Evolutionary conservation across 495 filamentous ascomycete genomes (phyloP).

Genomic region (Rusavskia elegans): DNA sequence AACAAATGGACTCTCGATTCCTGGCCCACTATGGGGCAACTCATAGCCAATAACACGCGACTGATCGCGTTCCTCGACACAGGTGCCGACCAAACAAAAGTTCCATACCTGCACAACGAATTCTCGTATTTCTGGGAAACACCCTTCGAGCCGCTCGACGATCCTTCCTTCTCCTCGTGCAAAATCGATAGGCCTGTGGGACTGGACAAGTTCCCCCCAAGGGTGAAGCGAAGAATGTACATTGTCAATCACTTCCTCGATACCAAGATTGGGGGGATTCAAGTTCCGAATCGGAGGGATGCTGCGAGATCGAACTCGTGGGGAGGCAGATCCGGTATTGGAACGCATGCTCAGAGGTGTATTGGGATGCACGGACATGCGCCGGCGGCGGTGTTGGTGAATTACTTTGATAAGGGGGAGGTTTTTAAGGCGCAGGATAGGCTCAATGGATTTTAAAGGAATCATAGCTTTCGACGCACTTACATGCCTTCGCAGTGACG

Average conservation of each 20-base stretch:
- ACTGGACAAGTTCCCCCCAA: conserved; percentile 13
- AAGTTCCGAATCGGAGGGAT: conserved; percentile 36
- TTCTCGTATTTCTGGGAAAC: conserved; percentile 63
- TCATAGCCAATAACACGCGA: conserved; percentile 44
- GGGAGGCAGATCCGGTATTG: conserved; percentile 35
- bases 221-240: conserved; percentile 32
- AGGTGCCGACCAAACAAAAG: conserved; percentile 27
- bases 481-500: neutral
- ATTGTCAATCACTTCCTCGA: conserved; percentile 32
- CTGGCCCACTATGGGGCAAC: conserved; percentile 48
- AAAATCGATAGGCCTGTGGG: conserved; percentile 38
- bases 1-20: conserved; percentile 9
- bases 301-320: conserved; percentile 40
- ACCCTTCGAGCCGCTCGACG: conserved; percentile 42
- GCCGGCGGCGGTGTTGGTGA: conserved; percentile 45
- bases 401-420: conserved; percentile 48
- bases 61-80: conserved; percentile 47
- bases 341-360: conserved; percentile 36
- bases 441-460: conserved; percentile 36
- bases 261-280: conserved; percentile 27
- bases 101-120: conserved; percentile 52
- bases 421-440: conserved; percentile 36
- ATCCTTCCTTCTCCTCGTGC: conserved; percentile 30
- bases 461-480: neutral
- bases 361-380: conserved; percentile 29